Evolutionary conservation across 176 grass and related monocot genomes (phyloP), one percentile per base, ranked within the genome.

Genomic region (Hordeum marinum): DNA sequence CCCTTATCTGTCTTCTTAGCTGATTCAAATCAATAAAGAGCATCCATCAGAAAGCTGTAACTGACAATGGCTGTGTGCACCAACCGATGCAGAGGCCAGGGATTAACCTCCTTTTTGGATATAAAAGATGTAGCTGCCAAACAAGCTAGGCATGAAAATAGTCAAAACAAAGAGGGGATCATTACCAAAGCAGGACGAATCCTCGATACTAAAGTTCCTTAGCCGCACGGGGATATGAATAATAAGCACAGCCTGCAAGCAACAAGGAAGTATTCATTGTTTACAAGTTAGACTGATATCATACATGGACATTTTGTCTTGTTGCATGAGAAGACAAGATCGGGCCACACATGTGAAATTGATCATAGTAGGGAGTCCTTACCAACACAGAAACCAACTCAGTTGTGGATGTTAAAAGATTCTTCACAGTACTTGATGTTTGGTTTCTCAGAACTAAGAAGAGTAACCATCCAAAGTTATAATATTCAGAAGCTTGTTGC

Each of bases 321-420:
- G 68, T 54, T 80, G 65, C 73, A 76, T 63, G 66, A 50, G 63
- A 79, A 80, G 43, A 67, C 39, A 66, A 35, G 41, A 75, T 68
- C 43, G 74, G 60, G 57, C 26, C 8, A 37, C 46, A 57, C 60
- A 34, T 46, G 42, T 40, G 36, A 63, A 59, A 70, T 77, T 79
- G 36, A 42, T 24, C 26, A 57, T 68, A 71, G 37, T 36, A 48
- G 31, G 42, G 64, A 59, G 76, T 55, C 48, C 61, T 80, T 84
- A 91, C 89, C 93, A 99, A 87, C 48, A 96, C 86, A 75, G 96
- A 99, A 58, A 96, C 81, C 18, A 99, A 82, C 80, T 77, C 86
- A 61, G 92, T 99, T 31, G 90, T 99, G 70, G 92, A 99, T 65
- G 96, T 99, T 58, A 99, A 94, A 61, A 99, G 93, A 89, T 99